Evolutionary conservation across 2,329 filamentous ascomycete species (phyloP), one percentile per base, ranked within the genome.

Genomic region (Mycosphaerella sp.): DNA sequence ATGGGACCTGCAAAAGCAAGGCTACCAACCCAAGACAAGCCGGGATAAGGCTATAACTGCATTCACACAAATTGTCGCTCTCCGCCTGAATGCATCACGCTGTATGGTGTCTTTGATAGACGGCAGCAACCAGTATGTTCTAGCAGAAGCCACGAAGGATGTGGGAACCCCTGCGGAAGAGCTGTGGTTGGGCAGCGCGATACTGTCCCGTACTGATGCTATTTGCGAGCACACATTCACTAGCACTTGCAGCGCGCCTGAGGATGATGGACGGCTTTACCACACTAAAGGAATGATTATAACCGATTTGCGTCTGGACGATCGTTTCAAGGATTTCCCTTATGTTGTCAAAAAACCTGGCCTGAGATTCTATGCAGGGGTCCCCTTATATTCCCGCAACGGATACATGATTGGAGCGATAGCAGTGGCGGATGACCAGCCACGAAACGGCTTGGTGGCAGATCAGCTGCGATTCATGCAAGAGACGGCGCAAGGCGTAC

Each of bases 391-490:
- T 21, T 81, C 79, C 2, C 75, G 75, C 0, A 76, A 74, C 32
- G 75, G 78, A 25, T 75, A 78, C 58, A 74, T 74, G 44, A 79
- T 86, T 50, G 82, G 82, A 12, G 75, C 73, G n/a, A 79, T 81
- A 50, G 75, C 77, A 37, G 75, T 85, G 1, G 69, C 81, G 2
- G 81, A 84, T 57, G 74, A 77, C 25, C 69, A 72, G n/a, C 75
- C 79, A 0, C 75, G 79, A 17, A 27, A 75, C 39, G 76, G 75
- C 0, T 60, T 85, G 18, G 68, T 65, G 6, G 62, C 70, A 1
- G 70, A 71, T 8, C 75, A 82, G 50, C 50, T 77, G 2, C 71
- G 74, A 28, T 82, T 80, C 43, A 68, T 86, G 63, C 73, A 76
- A 39, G 79, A 80, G 36, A 72, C 84, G 63, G 71, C 75, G 1